Evolutionary conservation across 345 rosid genomes (phyloP).

Genomic region (Populus ilicifolia): DNA sequence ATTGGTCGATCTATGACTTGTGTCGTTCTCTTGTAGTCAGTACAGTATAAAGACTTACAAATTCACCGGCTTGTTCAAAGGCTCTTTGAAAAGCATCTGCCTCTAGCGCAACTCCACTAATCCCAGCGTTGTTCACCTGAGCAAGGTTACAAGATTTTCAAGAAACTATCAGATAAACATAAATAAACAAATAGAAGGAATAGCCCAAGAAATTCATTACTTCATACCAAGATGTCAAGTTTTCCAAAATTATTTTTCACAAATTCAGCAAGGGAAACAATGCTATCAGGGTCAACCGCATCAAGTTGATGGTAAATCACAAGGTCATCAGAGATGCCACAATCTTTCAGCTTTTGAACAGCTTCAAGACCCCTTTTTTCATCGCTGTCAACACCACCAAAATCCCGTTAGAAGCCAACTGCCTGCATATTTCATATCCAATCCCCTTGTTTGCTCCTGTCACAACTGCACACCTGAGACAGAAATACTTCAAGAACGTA

Average conservation of each 20-base stretch:
- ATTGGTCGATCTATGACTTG: not conserved
- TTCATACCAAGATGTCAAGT: slow-evolving; percentile 15
- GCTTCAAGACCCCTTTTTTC: slow-evolving; percentile 16
- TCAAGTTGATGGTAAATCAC: slow-evolving; percentile 17
- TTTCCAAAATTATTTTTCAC: slow-evolving; percentile 15
- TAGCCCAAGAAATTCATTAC: not conserved
- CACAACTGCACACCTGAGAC: slow-evolving; percentile 32
- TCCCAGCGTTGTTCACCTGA: slow-evolving; percentile 50
- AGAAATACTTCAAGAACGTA: not conserved
- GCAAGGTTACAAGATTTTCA: not conserved
- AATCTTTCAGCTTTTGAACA: slow-evolving; percentile 11
- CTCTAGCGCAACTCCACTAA: slow-evolving; percentile 18
- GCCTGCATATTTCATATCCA: slow-evolving; percentile 29
- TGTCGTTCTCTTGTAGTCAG: not conserved
- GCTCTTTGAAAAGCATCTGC: slow-evolving; percentile 5
- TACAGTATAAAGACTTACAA: not conserved
- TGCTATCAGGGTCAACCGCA: not conserved
- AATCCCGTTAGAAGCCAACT: slow-evolving; percentile 14
- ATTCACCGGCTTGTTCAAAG: slow-evolving; percentile 9
- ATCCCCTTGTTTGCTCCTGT: slow-evolving; percentile 42
- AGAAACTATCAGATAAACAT: not conserved
- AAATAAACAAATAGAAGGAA: not conserved
- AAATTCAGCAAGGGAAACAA: slow-evolving; percentile 4
- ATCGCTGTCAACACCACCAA: slow-evolving; percentile 14
- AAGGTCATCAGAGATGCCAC: slow-evolving; percentile 8